phyloP scores from a whole-genome alignment of 2,329 filamentous ascomycete species.

The Fusarium decemcellulare region DNA sequence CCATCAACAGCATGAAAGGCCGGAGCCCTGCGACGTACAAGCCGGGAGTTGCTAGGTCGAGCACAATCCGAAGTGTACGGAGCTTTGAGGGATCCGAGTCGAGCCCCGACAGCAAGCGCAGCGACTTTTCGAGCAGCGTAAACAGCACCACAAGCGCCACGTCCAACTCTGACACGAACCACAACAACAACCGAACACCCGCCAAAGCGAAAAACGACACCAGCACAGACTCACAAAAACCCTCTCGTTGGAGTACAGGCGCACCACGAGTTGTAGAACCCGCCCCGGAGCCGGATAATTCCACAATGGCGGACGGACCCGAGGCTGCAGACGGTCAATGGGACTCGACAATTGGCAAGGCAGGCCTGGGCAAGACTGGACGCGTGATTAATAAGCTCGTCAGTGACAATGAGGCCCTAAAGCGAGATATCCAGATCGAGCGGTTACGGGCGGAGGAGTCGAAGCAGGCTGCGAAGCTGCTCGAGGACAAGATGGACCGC shows the following conservation, averaged over 20 bases:
- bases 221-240: constrained; percentile 44
- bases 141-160: constrained; percentile 67
- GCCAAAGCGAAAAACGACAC: constrained; percentile 56
- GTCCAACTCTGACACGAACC: constrained; percentile 57
- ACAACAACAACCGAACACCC: constrained; percentile 50
- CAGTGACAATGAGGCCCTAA: constrained; percentile 83
- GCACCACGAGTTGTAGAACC: constrained; percentile 51
- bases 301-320: constrained; percentile 49
- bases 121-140: constrained; percentile 69
- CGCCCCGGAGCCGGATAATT: constrained; percentile 43
- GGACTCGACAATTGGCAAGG: constrained; percentile 79
- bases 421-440: constrained; percentile 79
- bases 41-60: constrained; percentile 50
- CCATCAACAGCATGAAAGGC: constrained; percentile 58
- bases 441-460: constrained; percentile 77
- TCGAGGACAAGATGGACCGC: constrained; percentile 80
- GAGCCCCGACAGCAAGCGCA: constrained; percentile 62
- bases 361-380: constrained; percentile 80
- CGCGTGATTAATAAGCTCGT: constrained; percentile 86
- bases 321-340: constrained; percentile 61
- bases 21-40: constrained; percentile 50
- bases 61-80: constrained; percentile 70
- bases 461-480: constrained; percentile 75
- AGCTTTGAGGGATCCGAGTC: constrained; percentile 68
- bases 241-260: constrained; percentile 51